Base-by-base conservation (phyloP, 179 eudicot species). In the Actinidia chinensis region DNA sequence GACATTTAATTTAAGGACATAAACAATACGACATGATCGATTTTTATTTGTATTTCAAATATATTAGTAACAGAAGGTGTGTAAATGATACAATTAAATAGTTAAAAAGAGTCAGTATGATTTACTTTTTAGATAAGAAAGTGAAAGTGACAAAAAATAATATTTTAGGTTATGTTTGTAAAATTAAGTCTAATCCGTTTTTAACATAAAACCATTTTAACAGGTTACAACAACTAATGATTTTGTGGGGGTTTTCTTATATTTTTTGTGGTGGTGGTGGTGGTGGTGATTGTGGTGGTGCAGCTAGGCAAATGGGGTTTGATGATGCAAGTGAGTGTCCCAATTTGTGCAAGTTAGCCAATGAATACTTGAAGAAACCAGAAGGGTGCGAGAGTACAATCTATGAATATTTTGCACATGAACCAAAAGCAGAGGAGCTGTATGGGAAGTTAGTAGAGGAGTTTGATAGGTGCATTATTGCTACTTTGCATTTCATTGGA, bases 291-390 rank as follows among this genome's bases (percentile, higher is more conserved):
- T 0, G 33, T 28, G 0, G 17, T 20, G 23, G 20, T 82, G 83
- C 80, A 94, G 98, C 95, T 1, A 89, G 97, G 86, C 98, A 94
- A 84, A 82, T 94, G 46, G 98, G 98, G 68, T 87, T 92, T 55
- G 85, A 83, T 18, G 93, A 94, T 85, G 89, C 82, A 63, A 86
- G 81, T 15, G 97, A 94, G 76, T 92, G 92, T 69, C 90, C 92
- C 14, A 74, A 79, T 22, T 71, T 94, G 15, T 82, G 93, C 84
- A 89, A 89, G 42, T 74, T 94, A 71, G 91, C 90, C 13, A 74
- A 79, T 56, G 92, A 91, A 51, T 92, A 94, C 67, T 74, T 92
- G 86, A 90, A 78, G 79, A 89, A 86, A 74, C 80, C 89, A 2
- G 86, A 89, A 47, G 90, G 81, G 10, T 79, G 82, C 59, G 97